These are phyloP conservation scores for Salix koriyanagi DNA, from an alignment of 345 rosid species.

Conservation along the genomic window DNA sequence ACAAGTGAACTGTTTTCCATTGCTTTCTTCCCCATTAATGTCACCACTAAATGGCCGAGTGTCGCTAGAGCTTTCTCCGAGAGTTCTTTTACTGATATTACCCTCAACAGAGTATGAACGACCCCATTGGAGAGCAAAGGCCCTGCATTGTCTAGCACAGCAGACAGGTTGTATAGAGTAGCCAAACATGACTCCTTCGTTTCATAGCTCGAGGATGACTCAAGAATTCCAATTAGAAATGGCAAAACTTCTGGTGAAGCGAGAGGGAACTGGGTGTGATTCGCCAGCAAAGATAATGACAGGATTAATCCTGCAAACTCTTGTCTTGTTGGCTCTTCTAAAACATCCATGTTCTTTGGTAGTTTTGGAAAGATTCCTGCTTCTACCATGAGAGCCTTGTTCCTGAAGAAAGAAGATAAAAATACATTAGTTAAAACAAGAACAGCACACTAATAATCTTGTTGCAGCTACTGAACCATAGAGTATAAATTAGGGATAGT, in stretches of 20 bases:
- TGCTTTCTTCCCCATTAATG: conserved; percentile 71
- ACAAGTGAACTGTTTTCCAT: conserved; percentile 52
- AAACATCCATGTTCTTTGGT: conserved; percentile 38
- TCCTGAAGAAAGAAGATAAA: conserved; percentile 44
- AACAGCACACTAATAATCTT: not conserved
- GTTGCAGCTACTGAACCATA: not conserved
- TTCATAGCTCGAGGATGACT: conserved; percentile 43
- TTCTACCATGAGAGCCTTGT: conserved; percentile 72
- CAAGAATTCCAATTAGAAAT: conserved; percentile 46
- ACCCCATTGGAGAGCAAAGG: conserved; percentile 49
- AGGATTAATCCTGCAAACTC: conserved; percentile 55
- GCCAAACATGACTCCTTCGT: conserved; percentile 57
- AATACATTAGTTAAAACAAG: not conserved
- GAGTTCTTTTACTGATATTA: conserved; percentile 39
- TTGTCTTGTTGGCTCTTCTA: conserved; percentile 49
- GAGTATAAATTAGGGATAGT: not conserved
- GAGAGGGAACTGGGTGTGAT: conserved; percentile 37
- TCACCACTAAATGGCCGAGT: conserved; percentile 69
- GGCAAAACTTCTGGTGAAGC: conserved; percentile 47
- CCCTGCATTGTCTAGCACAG: conserved; percentile 60
- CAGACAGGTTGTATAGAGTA: conserved; percentile 51
- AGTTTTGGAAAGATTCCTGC: conserved; percentile 72
- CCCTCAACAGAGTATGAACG: conserved; percentile 43
- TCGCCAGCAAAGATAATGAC: conserved; percentile 56
- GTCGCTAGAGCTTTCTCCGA: conserved; percentile 73